phyloP scores from a whole-genome alignment of 108 stramenopile genomes.

The Cylindrotheca fusiformis region DNA sequence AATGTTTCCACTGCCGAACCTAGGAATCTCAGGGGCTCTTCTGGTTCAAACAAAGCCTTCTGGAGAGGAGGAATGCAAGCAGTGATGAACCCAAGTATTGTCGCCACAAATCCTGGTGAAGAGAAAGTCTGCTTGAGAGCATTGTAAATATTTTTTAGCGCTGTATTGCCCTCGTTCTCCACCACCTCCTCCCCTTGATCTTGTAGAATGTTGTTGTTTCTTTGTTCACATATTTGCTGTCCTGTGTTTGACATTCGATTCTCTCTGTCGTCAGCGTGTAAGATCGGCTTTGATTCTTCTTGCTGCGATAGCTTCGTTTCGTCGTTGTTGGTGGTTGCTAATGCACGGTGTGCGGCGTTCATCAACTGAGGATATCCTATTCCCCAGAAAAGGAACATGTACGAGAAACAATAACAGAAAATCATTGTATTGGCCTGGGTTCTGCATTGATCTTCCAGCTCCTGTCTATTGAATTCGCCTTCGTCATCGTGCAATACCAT shows the following conservation, averaged over 20 bases:
- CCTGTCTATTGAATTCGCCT: background rate
- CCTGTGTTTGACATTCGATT: background rate
- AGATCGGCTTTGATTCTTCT: background rate
- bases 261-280: no score
- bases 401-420: conserved; percentile 72
- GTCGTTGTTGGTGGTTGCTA: background rate
- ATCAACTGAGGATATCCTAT: conserved; percentile 54
- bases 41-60: conserved; percentile 54
- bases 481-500: background rate
- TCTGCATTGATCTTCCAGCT: conserved; percentile 34
- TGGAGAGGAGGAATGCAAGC: conserved; percentile 67
- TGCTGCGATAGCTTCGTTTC: background rate
- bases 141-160: background rate
- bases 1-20: conserved; percentile 69
- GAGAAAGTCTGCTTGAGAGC: conserved; percentile 49
- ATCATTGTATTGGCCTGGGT: conserved; percentile 63
- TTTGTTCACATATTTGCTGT: no score
- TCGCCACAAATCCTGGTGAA: conserved; percentile 61
- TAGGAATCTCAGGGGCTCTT: conserved; percentile 57
- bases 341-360: conserved; percentile 9
- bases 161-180: background rate
- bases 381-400: conserved; percentile 55
- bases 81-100: conserved; percentile 63
- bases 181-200: background rate
- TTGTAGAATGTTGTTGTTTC: no score